A percentile compares a stretch with the other conserved stretches of the same genome.
Evolutionary conservation across 768 basidiomycete genomes (phyloP).

Genomic region (Lactarius akahatsu): DNA sequence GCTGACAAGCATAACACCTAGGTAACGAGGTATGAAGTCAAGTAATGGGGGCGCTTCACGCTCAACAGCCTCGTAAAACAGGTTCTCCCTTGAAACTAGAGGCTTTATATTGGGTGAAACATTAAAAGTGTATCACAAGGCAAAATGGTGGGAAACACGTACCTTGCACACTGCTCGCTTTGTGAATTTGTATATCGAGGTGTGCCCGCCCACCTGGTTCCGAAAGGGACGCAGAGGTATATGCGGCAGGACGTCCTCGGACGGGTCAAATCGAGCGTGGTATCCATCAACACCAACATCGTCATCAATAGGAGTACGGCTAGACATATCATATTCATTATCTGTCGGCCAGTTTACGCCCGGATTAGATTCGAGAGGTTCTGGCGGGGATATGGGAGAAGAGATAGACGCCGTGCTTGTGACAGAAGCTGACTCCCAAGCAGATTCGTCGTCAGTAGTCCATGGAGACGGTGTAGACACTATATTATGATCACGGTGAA

Average conservation of each 20-base stretch:
- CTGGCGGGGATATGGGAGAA: constrained; percentile 40
- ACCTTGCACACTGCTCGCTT: constrained; percentile 99
- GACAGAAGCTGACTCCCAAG: constrained; percentile 70
- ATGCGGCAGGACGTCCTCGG: constrained; percentile 69
- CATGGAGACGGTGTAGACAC: constrained; percentile 54
- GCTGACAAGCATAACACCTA: constrained; percentile 98
- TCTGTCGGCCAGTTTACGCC: constrained; percentile 35
- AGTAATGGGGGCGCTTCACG: constrained; percentile 89
- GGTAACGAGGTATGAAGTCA: constrained; percentile 94
- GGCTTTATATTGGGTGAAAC: constrained; percentile 52
- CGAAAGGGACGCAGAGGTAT: constrained; percentile 94
- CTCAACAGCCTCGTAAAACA: constrained; percentile 97
- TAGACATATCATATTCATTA: constrained; percentile 34
- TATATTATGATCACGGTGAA: constrained; percentile 25
- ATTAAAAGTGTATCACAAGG: constrained; percentile 9
- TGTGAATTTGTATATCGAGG: constrained; percentile 96
- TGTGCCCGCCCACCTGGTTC: constrained; percentile 98
- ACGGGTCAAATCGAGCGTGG: constrained; percentile 42
- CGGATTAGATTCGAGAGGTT: constrained; percentile 36
- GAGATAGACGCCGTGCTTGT: constrained; percentile 62
- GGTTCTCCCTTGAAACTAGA: constrained; percentile 92
- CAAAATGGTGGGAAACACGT: constrained; percentile 34
- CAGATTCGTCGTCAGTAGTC: constrained; percentile 76
- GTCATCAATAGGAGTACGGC: constrained; percentile 19
- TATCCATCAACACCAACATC: constrained; percentile 34